A percentile compares a stretch with the other conserved stretches of the same genome.
These are phyloP conservation scores for Erodium moschatum DNA, from an alignment of 441 rosid species.

Conservation along the genomic window DNA sequence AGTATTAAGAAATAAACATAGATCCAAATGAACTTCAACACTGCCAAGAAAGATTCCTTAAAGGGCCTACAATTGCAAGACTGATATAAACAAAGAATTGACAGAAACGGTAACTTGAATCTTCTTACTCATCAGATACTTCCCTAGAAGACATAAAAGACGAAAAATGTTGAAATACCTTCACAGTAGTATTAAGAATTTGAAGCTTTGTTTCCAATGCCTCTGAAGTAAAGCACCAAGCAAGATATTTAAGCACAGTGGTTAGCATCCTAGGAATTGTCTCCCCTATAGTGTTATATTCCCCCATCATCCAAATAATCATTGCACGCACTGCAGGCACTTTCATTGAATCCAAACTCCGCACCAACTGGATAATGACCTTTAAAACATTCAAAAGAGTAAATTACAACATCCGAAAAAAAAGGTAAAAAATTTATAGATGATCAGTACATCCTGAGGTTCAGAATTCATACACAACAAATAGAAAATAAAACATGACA, in stretches of 20 bases:
- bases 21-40: background rate
- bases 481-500: constrained; percentile 4
- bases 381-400: constrained; percentile 20
- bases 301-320: constrained; percentile 89
- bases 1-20: background rate
- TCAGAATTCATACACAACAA: constrained; percentile 10
- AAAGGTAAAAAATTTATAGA: background rate
- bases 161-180: constrained; percentile 37
- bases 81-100: constrained; percentile 4
- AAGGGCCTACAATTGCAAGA: background rate
- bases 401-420: constrained; percentile 5
- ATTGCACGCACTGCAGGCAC: constrained; percentile 82
- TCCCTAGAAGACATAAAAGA: background rate
- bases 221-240: constrained; percentile 81
- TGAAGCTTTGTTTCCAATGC: constrained; percentile 82
- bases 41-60: background rate
- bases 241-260: constrained; percentile 74
- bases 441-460: constrained; percentile 1
- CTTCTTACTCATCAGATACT: background rate
- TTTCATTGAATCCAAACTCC: constrained; percentile 71
- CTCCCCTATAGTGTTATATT: constrained; percentile 64
- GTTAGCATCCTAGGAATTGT: constrained; percentile 63
- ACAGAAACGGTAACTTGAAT: background rate
- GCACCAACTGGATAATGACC: constrained; percentile 73
- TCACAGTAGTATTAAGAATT: constrained; percentile 61